Percentiles rank a stretch among this genome's conserved stretches.
phyloP scores from a whole-genome alignment of 1,284 basidiomycete species.

The Microstroma glucosiphilum region DNA sequence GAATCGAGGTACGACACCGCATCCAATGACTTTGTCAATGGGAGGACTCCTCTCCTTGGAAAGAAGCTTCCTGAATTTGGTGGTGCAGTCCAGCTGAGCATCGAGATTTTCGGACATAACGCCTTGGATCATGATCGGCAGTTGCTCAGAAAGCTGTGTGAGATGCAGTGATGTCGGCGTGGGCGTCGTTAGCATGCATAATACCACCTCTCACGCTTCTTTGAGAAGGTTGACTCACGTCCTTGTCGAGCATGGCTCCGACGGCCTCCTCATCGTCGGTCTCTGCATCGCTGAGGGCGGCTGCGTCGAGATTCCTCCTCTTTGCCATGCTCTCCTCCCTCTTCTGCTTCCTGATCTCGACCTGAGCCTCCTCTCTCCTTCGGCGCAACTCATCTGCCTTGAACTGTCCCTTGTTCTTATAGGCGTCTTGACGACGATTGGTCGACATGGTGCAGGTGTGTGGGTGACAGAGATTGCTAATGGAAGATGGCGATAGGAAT shows the following conservation, averaged over 20 bases:
- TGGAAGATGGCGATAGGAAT: no score
- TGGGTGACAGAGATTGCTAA: not conserved
- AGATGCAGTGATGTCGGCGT: not conserved
- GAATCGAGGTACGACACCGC: constrained; percentile 93
- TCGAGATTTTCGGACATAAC: constrained; percentile 89
- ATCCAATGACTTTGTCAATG: constrained; percentile 98
- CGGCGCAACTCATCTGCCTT: constrained; percentile 49
- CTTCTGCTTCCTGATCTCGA: constrained; percentile 50
- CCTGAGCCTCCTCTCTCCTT: constrained; percentile 49
- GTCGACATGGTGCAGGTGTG: not conserved
- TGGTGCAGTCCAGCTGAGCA: constrained; percentile 85
- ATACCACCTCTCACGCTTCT: not conserved
- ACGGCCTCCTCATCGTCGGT: constrained; percentile 45
- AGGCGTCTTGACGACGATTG: constrained; percentile 43
- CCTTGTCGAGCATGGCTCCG: constrained; percentile 7
- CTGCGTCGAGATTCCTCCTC: constrained; percentile 45
- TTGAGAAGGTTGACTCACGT: not conserved
- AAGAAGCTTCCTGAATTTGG: constrained; percentile 86
- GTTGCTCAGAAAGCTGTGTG: constrained; percentile 68
- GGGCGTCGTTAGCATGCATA: not conserved
- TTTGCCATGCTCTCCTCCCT: constrained; percentile 50
- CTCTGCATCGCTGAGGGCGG: constrained; percentile 38
- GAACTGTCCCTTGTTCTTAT: constrained; percentile 48
- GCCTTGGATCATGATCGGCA: constrained; percentile 72
- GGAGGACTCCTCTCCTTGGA: constrained; percentile 99